Evolutionary conservation across 441 rosid species (phyloP), one percentile per base, ranked within the genome.

Genomic region (Gossypium davidsonii): DNA sequence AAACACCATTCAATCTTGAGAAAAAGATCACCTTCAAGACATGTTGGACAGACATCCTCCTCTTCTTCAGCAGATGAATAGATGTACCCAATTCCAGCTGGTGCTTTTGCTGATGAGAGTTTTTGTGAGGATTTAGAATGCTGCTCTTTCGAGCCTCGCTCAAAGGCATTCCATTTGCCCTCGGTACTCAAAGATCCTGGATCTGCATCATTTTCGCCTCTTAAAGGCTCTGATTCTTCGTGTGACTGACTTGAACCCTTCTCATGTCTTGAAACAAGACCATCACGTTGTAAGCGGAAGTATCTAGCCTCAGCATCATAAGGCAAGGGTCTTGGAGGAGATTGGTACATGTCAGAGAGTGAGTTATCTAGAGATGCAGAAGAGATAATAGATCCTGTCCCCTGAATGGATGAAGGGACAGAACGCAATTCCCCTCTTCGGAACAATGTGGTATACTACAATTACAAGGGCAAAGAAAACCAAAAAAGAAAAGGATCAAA

Each of bases 251-350:
- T 87, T 26, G 97, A 88, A 56, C 96, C 97, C 73, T 91, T 92
- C 82, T 91, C 98, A 39, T 83, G 86, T 67, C 90, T 84, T 70
- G 93, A 84, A 70, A 80, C 79, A 57, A 84, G 68, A 70, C 84
- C 83, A 67, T 83, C 89, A 70, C 72, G 84, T 77, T 84, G 89
- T 76, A 82, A 67, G 73, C 83, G 79, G 25, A 83, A 80, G 76
- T 79, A 83, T 79, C 97, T 88, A 60, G 94, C 88, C 73, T 90
- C 92, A 18, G 80, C 89, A 76, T 94, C 97, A 76, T 94, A 94
- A 80, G 98, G 98, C 87, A 94, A 75, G 2, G 98, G 98, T 79
- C 89, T 89, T 37, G 98, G 97, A 80, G 98, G 97, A 85, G 98
- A 88, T 34, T 83, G 97, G 73, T 83, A 94, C 83, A 85, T 83